Evolutionary conservation across 2,329 filamentous ascomycete species (phyloP).

Genomic region (Dactylellina sp.): DNA sequence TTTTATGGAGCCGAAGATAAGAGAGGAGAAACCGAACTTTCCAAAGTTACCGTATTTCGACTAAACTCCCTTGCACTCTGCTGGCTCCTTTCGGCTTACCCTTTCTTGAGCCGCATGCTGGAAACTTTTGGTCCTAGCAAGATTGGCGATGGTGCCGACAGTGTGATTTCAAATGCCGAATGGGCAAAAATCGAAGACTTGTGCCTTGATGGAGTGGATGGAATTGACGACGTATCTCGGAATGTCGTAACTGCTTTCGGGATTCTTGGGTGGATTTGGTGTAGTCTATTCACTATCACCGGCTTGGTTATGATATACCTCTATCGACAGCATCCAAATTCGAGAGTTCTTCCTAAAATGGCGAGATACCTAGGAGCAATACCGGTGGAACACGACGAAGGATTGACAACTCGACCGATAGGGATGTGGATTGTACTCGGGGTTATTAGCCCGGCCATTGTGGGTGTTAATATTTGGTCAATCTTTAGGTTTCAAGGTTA

Average conservation of each 20-base stretch:
- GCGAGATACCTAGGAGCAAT: neutral
- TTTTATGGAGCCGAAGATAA: neutral
- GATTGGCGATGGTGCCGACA: conserved; percentile 11
- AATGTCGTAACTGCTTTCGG: conserved; percentile 16
- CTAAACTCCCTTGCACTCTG: conserved; percentile 22
- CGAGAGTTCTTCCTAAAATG: neutral
- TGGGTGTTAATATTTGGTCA: conserved; percentile 19
- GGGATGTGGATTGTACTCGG: conserved; percentile 5
- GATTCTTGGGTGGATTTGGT: conserved; percentile 35
- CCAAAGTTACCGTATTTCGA: conserved; percentile 12
- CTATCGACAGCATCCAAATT: conserved; percentile 8
- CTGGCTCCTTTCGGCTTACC: conserved; percentile 36
- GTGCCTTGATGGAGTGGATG: conserved; percentile 10
- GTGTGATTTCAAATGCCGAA: conserved; percentile 11
- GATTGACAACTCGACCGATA: neutral
- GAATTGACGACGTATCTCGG: neutral
- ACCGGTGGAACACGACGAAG: neutral
- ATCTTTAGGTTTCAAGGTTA: conserved; percentile 26
- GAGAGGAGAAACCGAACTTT: neutral
- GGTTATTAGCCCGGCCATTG: conserved; percentile 8
- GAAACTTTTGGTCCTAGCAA: conserved; percentile 33
- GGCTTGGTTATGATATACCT: conserved; percentile 19
- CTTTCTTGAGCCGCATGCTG: conserved; percentile 37
- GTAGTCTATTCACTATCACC: conserved; percentile 1
- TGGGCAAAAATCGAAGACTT: conserved; percentile 22